phyloP scores from a whole-genome alignment of 176 grass and related monocot genomes.

The barley (Hordeum vulgare) region DNA sequence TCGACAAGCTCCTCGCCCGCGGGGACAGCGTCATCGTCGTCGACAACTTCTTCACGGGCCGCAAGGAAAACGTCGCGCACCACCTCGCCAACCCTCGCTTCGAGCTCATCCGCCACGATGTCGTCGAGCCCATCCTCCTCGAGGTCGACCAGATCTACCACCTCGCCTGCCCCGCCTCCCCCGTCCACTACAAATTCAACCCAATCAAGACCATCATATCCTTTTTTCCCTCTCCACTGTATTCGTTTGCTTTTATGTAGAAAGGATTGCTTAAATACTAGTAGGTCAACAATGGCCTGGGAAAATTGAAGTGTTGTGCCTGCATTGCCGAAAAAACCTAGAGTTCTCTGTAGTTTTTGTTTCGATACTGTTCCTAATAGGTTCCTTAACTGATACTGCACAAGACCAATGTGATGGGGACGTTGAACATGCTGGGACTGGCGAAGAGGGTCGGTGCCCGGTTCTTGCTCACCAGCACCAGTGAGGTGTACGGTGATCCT shows the following conservation, averaged over 20 bases:
- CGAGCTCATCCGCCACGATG: slow-evolving; percentile 90
- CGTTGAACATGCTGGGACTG: slow-evolving; percentile 92
- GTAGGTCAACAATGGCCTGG: background rate
- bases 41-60: slow-evolving; percentile 96
- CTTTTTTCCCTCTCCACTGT: slow-evolving; percentile 9
- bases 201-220: slow-evolving; percentile 99
- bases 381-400: slow-evolving; percentile 51
- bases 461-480: slow-evolving; percentile 90
- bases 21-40: slow-evolving; percentile 95
- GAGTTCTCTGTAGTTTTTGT: slow-evolving; percentile 1
- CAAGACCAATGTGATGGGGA: slow-evolving; percentile 99
- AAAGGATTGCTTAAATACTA: background rate
- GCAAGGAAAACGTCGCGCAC: slow-evolving; percentile 84
- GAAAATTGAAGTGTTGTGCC: background rate
- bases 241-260: background rate
- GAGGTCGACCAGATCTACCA: slow-evolving; percentile 99
- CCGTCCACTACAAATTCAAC: slow-evolving; percentile 94
- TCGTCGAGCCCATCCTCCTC: slow-evolving; percentile 94
- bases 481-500: slow-evolving; percentile 91
- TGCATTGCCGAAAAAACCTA: background rate
- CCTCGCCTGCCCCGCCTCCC: slow-evolving; percentile 92
- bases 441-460: slow-evolving; percentile 87
- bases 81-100: slow-evolving; percentile 77
- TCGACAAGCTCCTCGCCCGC: slow-evolving; percentile 67
- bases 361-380: background rate